phyloP scores from a whole-genome alignment of 2,329 filamentous ascomycete genomes.

The Dothiorella sarmentorum region DNA sequence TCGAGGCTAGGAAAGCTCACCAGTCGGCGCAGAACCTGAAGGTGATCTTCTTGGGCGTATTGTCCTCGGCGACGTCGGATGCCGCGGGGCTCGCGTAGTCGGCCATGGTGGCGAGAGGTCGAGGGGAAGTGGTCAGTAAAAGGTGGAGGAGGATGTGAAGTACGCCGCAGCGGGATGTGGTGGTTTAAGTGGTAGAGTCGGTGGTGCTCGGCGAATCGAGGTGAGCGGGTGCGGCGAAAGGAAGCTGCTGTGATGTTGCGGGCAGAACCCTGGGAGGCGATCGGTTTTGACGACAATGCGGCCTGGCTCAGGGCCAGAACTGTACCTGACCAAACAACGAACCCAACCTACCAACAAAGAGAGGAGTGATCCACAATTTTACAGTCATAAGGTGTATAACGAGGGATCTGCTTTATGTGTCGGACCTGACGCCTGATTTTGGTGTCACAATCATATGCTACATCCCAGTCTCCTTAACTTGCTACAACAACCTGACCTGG shows the following conservation, averaged over 20 bases:
- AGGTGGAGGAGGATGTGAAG: background rate
- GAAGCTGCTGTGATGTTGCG: conserved; percentile 8
- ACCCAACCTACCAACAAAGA: background rate
- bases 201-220: background rate
- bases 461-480: background rate
- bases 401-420: background rate
- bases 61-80: conserved; percentile 36
- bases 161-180: background rate
- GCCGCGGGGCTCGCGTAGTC: conserved; percentile 27
- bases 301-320: background rate
- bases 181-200: background rate
- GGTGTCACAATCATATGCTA: background rate
- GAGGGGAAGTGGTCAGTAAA: background rate
- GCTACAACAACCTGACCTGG: background rate
- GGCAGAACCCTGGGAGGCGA: conserved; percentile 9
- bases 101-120: background rate
- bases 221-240: background rate
- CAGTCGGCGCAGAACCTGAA: conserved; percentile 99
- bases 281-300: conserved; percentile 10
- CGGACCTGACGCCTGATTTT: background rate
- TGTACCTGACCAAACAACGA: no score
- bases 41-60: conserved; percentile 74
- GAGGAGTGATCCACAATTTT: background rate
- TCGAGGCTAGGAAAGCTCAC: conserved; percentile 39
- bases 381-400: background rate